Percentiles rank a stretch among this genome's conserved stretches.
Conservation (phyloP, 495 filamentous ascomycete species). For the Gamarada debralockiae region DNA sequence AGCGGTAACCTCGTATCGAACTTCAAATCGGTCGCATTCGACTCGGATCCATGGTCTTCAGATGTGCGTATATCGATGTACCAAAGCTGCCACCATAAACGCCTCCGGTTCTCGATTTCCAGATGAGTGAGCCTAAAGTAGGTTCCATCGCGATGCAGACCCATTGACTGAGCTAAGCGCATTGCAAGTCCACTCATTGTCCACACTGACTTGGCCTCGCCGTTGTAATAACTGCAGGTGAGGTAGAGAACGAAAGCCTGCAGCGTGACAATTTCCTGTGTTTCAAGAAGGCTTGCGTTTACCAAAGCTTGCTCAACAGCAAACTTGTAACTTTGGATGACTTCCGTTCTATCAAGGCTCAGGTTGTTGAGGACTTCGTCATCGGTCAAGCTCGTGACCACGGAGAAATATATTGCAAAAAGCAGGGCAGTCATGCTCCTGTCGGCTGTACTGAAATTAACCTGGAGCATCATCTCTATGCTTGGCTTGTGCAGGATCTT, state of each 20-base stretch:
- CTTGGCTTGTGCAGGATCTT: too few relatives aligned
- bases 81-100: slow-evolving; percentile 78
- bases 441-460: too few relatives aligned
- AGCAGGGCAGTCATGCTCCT: too few relatives aligned
- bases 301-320: slow-evolving; percentile 72
- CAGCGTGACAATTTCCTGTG: slow-evolving; percentile 65
- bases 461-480: too few relatives aligned
- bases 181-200: slow-evolving; percentile 68
- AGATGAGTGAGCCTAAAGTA: slow-evolving; percentile 67
- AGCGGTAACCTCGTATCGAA: slow-evolving; percentile 69
- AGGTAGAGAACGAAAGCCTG: slow-evolving; percentile 76
- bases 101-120: slow-evolving; percentile 76
- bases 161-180: slow-evolving; percentile 71
- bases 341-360: slow-evolving; percentile 44
- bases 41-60: slow-evolving; percentile 79
- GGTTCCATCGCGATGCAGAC: slow-evolving; percentile 73
- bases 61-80: slow-evolving; percentile 69
- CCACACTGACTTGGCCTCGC: neutral
- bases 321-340: slow-evolving; percentile 67
- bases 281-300: slow-evolving; percentile 66
- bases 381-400: slow-evolving; percentile 59
- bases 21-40: slow-evolving; percentile 58
- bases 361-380: slow-evolving; percentile 50
- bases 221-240: neutral
- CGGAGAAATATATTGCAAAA: slow-evolving; percentile 73